Base-by-base conservation (phyloP, 164 flowering plant species). In the Protea cynaroides region DNA sequence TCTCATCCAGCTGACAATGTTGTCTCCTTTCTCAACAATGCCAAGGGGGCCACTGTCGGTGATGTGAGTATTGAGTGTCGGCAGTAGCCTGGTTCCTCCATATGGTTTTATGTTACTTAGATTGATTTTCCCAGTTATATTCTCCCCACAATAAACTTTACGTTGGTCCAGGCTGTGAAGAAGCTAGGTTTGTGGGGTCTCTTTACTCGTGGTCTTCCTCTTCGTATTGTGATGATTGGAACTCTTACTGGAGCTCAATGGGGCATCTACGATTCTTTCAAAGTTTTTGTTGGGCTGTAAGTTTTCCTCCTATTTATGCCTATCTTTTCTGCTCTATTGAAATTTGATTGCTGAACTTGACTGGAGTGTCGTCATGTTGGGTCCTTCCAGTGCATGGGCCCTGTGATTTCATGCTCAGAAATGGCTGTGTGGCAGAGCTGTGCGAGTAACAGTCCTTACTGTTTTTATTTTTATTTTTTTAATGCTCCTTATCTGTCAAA, bases 1-100 rank as follows among this genome's bases (percentile, higher is more conserved):
- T 90, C 96, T 58, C 96, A 90, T 67, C 96, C 94, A 65, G 96
- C 96, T 22, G 96, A 90, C 68, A 90, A 90, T 74, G 87, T 90
- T 53, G 93, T 90, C 59, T 89, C 96, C 19, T 87, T 89, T 75
- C 89, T 87, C 73, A 89, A 87, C 81, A 89, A 87, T 72, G 90
- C 91, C 44, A 86, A 87, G 79, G 93, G 96, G 11, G 93, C 90
- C 7, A 87, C 91, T 36, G 91, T 87, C 38, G 89, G 89, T 69
- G 89, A 84, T 78, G 96, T 89, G 72, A 81, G 93, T 84, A 40
- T 23, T 62, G 36, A n/a, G 24, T 4, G 21, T 43, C 36, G 18
- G 49, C 19, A 10, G 15, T 49, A 5, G 37, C 17, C 19, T 14
- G 43, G 25, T 4, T 29, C 14, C 1, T 25, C 29, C 18, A 36